Base-by-base conservation (phyloP, 305 asterid species). In the Fraxinus floribunda region DNA sequence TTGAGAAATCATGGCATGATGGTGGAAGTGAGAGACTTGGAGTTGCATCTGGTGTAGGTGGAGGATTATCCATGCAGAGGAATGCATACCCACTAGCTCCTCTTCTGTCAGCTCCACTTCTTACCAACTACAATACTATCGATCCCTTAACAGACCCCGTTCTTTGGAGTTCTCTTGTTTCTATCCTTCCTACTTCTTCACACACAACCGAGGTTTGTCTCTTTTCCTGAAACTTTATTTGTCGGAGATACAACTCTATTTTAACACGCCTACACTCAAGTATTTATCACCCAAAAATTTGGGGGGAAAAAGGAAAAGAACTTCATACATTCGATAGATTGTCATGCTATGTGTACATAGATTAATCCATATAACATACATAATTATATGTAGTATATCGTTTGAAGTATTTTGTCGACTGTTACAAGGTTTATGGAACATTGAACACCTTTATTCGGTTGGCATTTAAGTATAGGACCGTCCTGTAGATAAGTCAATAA, bases 61-160 rank as follows among this genome's bases (percentile, higher is more conserved):
- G 92, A 85, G 97, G 92, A 83, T 85, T 92, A 79, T 82, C 94
- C 38, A 82, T 92, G 83, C 92, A 88, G 78, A 88, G 91, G 77
- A 92, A 88, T 84, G 86, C 83, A 78, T 90, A 90, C 81, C 95
- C 94, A 7, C 73, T 92, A 83, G 78, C 92, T 79, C 90, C 98
- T 77, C 90, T 93, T 86, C 87, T 94, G 82, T 90, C 99, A 8
- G 97, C 97, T 70, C 97, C 97, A 26, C 97, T 94, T 75, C 97
- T 94, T 70, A 92, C 97, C 80, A 92, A 82, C 88, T 94, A 93
- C 82, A 95, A 60, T 84, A 73, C 89, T 74, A 89, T 94, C 78
- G 98, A 95, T 85, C 87, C 97, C 74, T 87, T 95, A 78, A 75
- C 95, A 76, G 99, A 94, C 49, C 97, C 98, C 71, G 88, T 85